A percentile compares a stretch with the other conserved stretches of the same genome.
These are phyloP conservation scores for Pseudopithomyces maydicus DNA, from an alignment of 2,329 filamentous ascomycete species.

Conservation along the genomic window DNA sequence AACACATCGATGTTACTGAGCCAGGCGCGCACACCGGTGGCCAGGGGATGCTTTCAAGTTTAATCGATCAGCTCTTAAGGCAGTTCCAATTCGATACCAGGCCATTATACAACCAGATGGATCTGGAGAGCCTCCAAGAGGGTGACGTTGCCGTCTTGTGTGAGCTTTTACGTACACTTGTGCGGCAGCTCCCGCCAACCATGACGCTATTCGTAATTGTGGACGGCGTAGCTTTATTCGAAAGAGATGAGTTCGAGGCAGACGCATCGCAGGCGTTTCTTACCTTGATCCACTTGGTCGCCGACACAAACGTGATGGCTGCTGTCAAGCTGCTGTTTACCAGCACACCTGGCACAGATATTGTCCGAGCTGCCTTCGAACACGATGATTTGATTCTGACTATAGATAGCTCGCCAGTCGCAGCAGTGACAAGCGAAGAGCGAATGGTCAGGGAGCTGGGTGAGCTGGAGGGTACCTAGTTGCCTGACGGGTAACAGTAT, in stretches of 20 bases:
- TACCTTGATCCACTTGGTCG: background rate
- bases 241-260: constrained; percentile 3
- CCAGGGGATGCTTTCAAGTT: constrained; percentile 2
- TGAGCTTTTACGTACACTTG: background rate
- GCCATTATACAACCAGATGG: background rate
- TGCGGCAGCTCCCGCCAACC: background rate
- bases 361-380: constrained; percentile 4
- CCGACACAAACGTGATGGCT: background rate
- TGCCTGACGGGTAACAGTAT: no score
- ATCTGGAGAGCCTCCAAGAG: background rate
- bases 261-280: constrained; percentile 2
- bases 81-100: constrained; percentile 3
- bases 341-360: constrained; percentile 3
- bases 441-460: constrained; percentile 4
- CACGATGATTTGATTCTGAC: constrained; percentile 6
- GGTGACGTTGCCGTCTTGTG: background rate
- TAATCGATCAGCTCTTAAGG: constrained; percentile 10
- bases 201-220: constrained; percentile 9
- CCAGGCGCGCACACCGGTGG: background rate
- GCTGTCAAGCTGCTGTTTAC: constrained; percentile 7
- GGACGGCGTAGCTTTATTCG: constrained; percentile 6
- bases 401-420: background rate
- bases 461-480: background rate
- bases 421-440: constrained; percentile 1
- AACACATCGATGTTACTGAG: background rate